Evolutionary conservation across 1,139 yeast genomes (phyloP).

Genomic region (Candida dubliniensis): DNA sequence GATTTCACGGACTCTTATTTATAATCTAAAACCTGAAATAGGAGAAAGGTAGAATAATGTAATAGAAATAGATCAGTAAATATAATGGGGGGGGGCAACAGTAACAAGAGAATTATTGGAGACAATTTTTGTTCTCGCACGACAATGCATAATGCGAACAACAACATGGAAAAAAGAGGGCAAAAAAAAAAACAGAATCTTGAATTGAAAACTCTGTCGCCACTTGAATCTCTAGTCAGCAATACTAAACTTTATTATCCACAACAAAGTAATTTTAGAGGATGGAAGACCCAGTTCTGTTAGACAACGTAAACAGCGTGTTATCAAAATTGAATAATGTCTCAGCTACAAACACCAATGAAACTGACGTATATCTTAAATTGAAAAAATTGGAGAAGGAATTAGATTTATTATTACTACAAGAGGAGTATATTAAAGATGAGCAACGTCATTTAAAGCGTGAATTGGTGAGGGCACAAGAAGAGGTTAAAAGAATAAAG

Average conservation of each 20-base stretch:
- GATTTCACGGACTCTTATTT: not conserved
- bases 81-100: not conserved
- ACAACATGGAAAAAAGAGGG: not conserved
- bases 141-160: not conserved
- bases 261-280: not conserved
- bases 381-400: conserved; percentile 88
- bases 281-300: conserved; percentile 26
- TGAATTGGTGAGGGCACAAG: conserved; percentile 94
- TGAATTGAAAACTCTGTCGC: conserved; percentile 4
- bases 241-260: not conserved
- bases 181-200: not conserved
- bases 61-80: not conserved
- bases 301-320: conserved; percentile 15
- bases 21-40: too few species aligned
- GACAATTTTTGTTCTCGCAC: conserved; percentile 1
- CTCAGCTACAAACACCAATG: conserved; percentile 1
- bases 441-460: conserved; percentile 96
- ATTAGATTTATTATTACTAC: conserved; percentile 75
- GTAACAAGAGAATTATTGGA: not conserved
- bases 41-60: too few species aligned
- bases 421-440: conserved; percentile 95
- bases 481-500: conserved; percentile 95
- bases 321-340: conserved; percentile 8
- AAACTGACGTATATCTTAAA: conserved; percentile 69
- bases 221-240: conserved; percentile 8